Evolutionary conservation across 305 asterid species (phyloP).

Genomic region (Solanum hybrid): DNA sequence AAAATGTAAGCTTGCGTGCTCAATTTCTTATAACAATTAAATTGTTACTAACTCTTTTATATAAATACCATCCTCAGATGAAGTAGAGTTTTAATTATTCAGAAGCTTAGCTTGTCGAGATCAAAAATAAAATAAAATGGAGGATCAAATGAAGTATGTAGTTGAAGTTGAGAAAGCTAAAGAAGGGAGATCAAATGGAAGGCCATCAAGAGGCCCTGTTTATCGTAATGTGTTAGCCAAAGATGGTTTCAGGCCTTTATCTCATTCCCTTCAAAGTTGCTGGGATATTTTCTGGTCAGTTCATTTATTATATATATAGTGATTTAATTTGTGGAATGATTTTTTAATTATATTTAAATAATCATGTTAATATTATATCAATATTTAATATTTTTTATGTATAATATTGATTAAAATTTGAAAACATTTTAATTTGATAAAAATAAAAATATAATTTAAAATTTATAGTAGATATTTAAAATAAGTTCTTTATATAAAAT

Average conservation of each 20-base stretch:
- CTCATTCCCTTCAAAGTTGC: conserved; percentile 45
- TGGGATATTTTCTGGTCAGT: conserved; percentile 78
- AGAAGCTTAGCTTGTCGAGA: background rate
- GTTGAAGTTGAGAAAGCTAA: conserved; percentile 57
- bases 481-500: accelerated
- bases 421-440: too few species aligned
- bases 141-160: conserved; percentile 22
- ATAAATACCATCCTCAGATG: background rate
- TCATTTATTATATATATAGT: background rate
- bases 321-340: background rate
- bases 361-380: too few species aligned
- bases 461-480: too few species aligned
- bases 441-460: too few species aligned
- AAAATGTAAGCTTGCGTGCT: background rate
- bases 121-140: conserved; percentile 13
- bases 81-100: background rate
- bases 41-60: background rate
- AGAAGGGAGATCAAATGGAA: conserved; percentile 41
- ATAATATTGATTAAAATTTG: background rate
- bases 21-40: background rate
- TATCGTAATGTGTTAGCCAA: conserved; percentile 47
- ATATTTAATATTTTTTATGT: background rate
- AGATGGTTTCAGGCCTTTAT: conserved; percentile 58
- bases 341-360: too few species aligned
- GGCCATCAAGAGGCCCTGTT: conserved; percentile 62